A percentile compares a stretch with the other conserved stretches of the same genome.
Evolutionary conservation across 108 stramenopile genomes (phyloP).

Genomic region (Seminavis robusta): DNA sequence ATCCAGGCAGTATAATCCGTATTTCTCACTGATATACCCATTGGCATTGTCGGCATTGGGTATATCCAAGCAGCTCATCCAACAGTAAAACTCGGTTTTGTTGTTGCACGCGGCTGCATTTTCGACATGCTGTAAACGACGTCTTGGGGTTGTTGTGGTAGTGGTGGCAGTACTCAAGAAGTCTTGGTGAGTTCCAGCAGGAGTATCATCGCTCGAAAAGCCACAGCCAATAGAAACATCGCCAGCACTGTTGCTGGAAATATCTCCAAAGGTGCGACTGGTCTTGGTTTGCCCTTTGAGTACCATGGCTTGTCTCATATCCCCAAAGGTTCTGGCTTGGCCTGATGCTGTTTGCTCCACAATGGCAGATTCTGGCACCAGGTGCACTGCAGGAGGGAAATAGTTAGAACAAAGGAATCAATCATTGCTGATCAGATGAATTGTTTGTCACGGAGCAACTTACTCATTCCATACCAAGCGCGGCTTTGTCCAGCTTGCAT

Average conservation of each 20-base stretch:
- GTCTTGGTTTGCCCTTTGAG: background rate
- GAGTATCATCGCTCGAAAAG: background rate
- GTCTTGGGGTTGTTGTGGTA: conserved; percentile 9
- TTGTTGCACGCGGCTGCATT: conserved; percentile 60
- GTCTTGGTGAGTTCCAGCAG: background rate
- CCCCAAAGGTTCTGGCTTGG: conserved; percentile 14
- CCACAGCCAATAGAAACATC: conserved; percentile 31
- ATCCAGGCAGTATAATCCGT: conserved; percentile 68
- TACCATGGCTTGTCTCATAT: conserved; percentile 23
- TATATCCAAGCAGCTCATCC: conserved; percentile 65
- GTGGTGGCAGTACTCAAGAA: background rate
- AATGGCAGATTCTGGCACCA: conserved; percentile 43
- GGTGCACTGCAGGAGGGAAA: conserved; percentile 33
- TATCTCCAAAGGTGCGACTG: background rate
- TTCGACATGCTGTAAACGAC: conserved; percentile 42
- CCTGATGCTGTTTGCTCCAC: conserved; percentile 1
- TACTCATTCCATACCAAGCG: conserved; percentile 64
- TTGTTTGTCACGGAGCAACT: background rate
- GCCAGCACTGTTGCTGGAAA: background rate
- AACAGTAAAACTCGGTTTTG: conserved; percentile 69
- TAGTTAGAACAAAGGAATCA: background rate
- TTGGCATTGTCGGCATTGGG: conserved; percentile 42
- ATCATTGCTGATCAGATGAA: background rate
- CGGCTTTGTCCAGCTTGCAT: conserved; percentile 28
- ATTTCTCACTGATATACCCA: conserved; percentile 42